Percentiles rank a stretch among this genome's conserved stretches.
Evolutionary conservation across 1,284 basidiomycete species (phyloP).

Genomic region (Psilocybe mexicana): DNA sequence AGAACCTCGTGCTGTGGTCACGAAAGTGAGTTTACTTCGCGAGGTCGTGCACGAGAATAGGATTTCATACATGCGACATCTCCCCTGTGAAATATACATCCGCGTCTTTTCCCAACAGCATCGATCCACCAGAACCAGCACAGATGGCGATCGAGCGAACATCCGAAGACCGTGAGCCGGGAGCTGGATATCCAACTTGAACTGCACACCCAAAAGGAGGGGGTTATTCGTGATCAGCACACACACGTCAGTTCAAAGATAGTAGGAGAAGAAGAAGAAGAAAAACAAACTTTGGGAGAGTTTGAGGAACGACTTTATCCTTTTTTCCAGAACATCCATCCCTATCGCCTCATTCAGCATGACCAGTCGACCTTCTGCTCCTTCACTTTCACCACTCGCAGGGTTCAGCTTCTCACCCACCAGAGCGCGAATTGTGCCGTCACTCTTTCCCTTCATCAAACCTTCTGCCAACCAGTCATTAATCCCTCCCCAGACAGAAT

Average conservation of each 20-base stretch:
- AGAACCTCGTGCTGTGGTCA: slow-evolving; percentile 76
- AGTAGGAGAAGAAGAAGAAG: slow-evolving; percentile 17
- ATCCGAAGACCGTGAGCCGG: slow-evolving; percentile 29
- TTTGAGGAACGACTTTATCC: slow-evolving; percentile 70
- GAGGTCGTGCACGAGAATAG: slow-evolving; percentile 13
- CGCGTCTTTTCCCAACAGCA: slow-evolving; percentile 69
- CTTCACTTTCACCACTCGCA: slow-evolving; percentile 39
- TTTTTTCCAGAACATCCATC: slow-evolving; percentile 59
- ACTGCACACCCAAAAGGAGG: slow-evolving; percentile 44
- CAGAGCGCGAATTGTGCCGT: slow-evolving; percentile 36
- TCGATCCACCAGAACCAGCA: slow-evolving; percentile 80
- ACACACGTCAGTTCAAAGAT: slow-evolving; percentile 7
- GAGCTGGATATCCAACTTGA: slow-evolving; percentile 65
- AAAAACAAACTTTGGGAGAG: slow-evolving; percentile 60
- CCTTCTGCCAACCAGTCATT: slow-evolving; percentile 80
- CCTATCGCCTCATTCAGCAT: slow-evolving; percentile 54
- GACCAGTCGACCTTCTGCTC: slow-evolving; percentile 73
- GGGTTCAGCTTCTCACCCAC: slow-evolving; percentile 38
- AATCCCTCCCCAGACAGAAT: slow-evolving; percentile 80
- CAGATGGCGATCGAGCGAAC: slow-evolving; percentile 75
- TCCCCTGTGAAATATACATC: slow-evolving; percentile 92
- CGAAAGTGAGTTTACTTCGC: slow-evolving; percentile 21
- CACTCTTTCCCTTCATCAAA: slow-evolving; percentile 25
- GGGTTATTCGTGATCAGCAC: slow-evolving; percentile 11
- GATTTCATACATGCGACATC: slow-evolving; percentile 72